Conservation (phyloP, 345 rosid species). For the Melaleuca alternifolia region DNA sequence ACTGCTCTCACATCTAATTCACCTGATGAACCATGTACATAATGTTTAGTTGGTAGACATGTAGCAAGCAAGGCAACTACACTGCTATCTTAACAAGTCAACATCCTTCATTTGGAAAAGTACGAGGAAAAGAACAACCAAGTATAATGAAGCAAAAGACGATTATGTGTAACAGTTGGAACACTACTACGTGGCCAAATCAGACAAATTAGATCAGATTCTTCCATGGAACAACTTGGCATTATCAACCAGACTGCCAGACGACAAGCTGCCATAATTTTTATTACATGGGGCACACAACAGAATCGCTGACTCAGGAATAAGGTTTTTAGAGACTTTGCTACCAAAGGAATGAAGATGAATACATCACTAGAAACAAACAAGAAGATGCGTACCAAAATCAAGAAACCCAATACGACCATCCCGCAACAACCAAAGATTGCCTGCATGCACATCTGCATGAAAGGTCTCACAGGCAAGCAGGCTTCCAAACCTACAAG, state of each 20-base stretch:
- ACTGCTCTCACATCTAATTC: neutral
- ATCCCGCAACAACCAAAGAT: constrained; percentile 87
- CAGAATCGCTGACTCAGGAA: neutral
- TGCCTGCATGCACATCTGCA: constrained; percentile 99
- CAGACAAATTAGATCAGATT: neutral
- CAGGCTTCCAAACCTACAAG: constrained; percentile 88
- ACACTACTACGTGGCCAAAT: neutral
- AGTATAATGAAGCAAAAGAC: neutral
- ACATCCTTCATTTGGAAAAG: neutral
- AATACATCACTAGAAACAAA: neutral
- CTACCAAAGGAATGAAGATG: neutral
- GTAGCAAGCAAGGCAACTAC: neutral
- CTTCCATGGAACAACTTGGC: neutral
- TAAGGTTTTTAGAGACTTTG: neutral
- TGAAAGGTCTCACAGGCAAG: constrained; percentile 93
- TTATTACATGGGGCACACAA: neutral
- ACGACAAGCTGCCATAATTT: neutral
- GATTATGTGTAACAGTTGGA: neutral
- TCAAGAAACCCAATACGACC: constrained; percentile 98
- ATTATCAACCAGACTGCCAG: neutral
- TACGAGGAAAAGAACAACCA: neutral
- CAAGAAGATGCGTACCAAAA: constrained; percentile 45
- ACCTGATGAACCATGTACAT: neutral
- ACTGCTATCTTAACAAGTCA: neutral
- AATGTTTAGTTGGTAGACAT: neutral